Evolutionary conservation across 306 rosid genomes (phyloP).

Genomic region (Lathyrus sativus): DNA sequence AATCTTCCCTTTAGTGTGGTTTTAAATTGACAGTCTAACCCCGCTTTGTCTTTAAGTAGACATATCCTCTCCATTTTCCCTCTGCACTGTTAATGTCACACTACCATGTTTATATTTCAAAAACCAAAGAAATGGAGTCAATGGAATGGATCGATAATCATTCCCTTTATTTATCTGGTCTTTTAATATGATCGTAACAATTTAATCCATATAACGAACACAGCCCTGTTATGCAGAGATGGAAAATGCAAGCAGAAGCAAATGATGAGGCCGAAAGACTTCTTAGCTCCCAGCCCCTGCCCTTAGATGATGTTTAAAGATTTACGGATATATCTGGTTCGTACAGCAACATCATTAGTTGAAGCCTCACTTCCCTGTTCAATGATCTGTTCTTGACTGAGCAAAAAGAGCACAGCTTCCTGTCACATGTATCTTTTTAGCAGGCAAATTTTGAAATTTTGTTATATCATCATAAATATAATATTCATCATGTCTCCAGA

Average conservation of each 20-base stretch:
- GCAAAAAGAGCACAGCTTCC: slow-evolving; percentile 29
- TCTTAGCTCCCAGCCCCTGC: slow-evolving; percentile 67
- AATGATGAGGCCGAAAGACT: slow-evolving; percentile 94
- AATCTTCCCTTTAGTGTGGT: too few species aligned
- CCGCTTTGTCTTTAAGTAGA: too few species aligned
- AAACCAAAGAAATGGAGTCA: too few species aligned
- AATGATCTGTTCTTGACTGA: slow-evolving; percentile 34
- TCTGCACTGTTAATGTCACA: too few species aligned
- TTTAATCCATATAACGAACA: neutral
- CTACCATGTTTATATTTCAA: too few species aligned
- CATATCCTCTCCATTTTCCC: too few species aligned
- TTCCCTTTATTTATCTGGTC: too few species aligned
- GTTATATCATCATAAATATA: slow-evolving; percentile 23
- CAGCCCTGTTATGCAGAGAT: slow-evolving; percentile 51
- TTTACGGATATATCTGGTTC: slow-evolving; percentile 16
- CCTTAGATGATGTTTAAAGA: slow-evolving; percentile 53
- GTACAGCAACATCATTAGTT: slow-evolving; percentile 22
- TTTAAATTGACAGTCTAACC: too few species aligned
- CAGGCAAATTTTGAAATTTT: slow-evolving; percentile 18
- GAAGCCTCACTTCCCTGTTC: slow-evolving; percentile 30
- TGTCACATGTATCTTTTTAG: slow-evolving; percentile 30
- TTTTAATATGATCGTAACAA: slow-evolving; percentile 11
- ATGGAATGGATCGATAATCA: too few species aligned
- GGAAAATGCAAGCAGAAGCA: slow-evolving; percentile 88
- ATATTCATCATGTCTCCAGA: slow-evolving; percentile 1